A percentile compares a stretch with the other conserved stretches of the same genome.
These are phyloP conservation scores for Prunus yedoensis DNA, from an alignment of 331 rosid species.

Conservation along the genomic window DNA sequence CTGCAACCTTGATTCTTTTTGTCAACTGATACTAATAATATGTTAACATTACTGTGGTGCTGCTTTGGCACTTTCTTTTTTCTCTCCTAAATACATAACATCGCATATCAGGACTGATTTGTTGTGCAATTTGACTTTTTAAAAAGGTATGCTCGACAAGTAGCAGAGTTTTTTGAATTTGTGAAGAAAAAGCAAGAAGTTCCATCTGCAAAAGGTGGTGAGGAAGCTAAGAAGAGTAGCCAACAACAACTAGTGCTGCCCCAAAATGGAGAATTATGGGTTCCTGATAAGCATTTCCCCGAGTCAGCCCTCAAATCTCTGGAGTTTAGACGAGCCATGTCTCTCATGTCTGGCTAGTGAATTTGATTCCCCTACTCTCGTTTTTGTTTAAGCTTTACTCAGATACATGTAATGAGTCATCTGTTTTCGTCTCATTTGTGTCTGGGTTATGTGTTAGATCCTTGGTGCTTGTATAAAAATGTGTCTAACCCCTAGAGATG, in stretches of 20 bases:
- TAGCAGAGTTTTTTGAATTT: slow-evolving; percentile 88
- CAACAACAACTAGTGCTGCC: slow-evolving; percentile 62
- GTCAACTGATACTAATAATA: no score
- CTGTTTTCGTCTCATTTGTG: slow-evolving; percentile 14
- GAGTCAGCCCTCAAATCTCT: slow-evolving; percentile 51
- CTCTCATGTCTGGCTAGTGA: slow-evolving; percentile 64
- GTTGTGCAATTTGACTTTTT: slow-evolving; percentile 11
- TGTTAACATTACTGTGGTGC: no score
- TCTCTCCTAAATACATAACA: no score
- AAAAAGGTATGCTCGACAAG: slow-evolving; percentile 95
- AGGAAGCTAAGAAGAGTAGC: slow-evolving; percentile 39
- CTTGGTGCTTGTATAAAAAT: slow-evolving; percentile 42
- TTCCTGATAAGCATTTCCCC: slow-evolving; percentile 67
- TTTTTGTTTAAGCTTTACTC: background rate
- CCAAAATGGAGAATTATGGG: slow-evolving; percentile 65
- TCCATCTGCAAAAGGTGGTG: slow-evolving; percentile 39
- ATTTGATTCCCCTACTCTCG: background rate
- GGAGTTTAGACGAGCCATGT: slow-evolving; percentile 81
- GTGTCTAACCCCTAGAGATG: slow-evolving; percentile 31
- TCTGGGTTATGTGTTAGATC: slow-evolving; percentile 24
- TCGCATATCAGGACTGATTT: background rate
- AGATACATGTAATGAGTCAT: slow-evolving; percentile 6
- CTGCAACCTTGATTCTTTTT: no score
- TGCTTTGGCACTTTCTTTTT: no score
- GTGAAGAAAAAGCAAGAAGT: slow-evolving; percentile 80